These are phyloP conservation scores for Pyrrhoderma noxium DNA, from an alignment of 1,284 basidiomycete species.

Conservation along the genomic window DNA sequence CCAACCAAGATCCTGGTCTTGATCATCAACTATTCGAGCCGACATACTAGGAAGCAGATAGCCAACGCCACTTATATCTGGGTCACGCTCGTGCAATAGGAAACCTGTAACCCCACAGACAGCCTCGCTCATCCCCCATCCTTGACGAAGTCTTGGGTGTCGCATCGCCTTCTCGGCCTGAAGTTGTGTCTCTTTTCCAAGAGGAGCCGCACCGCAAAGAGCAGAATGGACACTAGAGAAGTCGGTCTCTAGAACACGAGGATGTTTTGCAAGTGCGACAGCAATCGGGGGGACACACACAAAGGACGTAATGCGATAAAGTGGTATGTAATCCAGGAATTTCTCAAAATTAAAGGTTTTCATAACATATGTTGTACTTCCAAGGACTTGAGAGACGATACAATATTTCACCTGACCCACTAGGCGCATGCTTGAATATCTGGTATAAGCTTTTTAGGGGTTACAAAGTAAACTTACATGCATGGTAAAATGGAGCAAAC, in stretches of 20 bases:
- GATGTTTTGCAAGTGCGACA: constrained; percentile 32
- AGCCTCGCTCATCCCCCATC: constrained; percentile 15
- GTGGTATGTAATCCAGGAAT: constrained; percentile 26
- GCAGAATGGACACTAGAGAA: constrained; percentile 35
- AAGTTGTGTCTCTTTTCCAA: constrained; percentile 31
- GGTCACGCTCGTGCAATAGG: constrained; percentile 1
- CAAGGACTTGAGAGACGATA: constrained; percentile 1
- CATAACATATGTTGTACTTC: constrained; percentile 12
- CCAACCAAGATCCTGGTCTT: constrained; percentile 36
- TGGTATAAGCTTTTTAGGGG: neutral
- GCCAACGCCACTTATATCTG: constrained; percentile 27
- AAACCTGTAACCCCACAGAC: neutral
- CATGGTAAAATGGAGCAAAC: constrained; percentile 20
- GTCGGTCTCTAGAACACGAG: constrained; percentile 37
- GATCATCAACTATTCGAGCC: constrained; percentile 51
- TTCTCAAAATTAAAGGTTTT: constrained; percentile 2
- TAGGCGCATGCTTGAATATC: neutral
- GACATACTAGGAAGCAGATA: constrained; percentile 52
- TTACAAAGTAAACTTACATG: constrained; percentile 10
- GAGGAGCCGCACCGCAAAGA: constrained; percentile 45
- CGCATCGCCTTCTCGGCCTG: constrained; percentile 29
- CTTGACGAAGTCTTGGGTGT: constrained; percentile 7
- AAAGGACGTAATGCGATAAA: constrained; percentile 35
- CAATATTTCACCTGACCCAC: constrained; percentile 5
- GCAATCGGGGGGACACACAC: constrained; percentile 49